Base-by-base conservation (phyloP, 228 moss, liverwort and hornwort genomes). In the Sphagnum magellanicum region DNA sequence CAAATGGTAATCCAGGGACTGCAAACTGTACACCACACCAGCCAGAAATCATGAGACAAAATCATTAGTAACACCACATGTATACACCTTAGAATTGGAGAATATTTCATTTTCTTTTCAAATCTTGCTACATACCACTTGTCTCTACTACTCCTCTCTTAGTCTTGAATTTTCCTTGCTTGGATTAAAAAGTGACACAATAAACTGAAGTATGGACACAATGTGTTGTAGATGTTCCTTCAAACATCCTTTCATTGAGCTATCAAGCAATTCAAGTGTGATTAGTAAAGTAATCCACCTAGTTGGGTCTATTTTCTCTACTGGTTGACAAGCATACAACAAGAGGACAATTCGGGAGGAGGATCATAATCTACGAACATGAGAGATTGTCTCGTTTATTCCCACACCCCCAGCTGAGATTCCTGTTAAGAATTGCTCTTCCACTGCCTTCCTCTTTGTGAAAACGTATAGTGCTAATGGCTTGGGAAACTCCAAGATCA, bases 381-480 rank as follows among this genome's bases (percentile, higher is more conserved):
- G 32, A 32, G 53, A 5, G 0, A 74, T 5, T 0, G 69, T 68
- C 67, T 79, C 71, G 49, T 79, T 79, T n/a, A 79, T 66, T 7
- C 64, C 67, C 64, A 76, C 68, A 14, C 72, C 79, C 62, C 79
- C 79, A 50, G 75, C 59, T 5, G 75, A 75, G 3, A 75, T 79
- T 17, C 69, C 68, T 4, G 61, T 47, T 53, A 79, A 6, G 6
- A 79, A 72, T 65, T 17, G 76, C 50, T 76, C 60, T 32, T 55
- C 60, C 3, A 70, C 60, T 6, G 9, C 13, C 53, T 75, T 16
- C 51, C 69, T 68, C 10, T 17, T 68, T 6, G 79, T 67, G 61
- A 76, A 79, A 9, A 76, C 4, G 16, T 79, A 79, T 0, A 79
- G 69, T 6, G 76, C 79, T 5, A 79, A 50, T 14, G 79, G 79